A percentile compares a stretch with the other conserved stretches of the same genome.
These are phyloP conservation scores for Typha latifolia DNA, from an alignment of 176 grass and related monocot species.

Conservation along the genomic window DNA sequence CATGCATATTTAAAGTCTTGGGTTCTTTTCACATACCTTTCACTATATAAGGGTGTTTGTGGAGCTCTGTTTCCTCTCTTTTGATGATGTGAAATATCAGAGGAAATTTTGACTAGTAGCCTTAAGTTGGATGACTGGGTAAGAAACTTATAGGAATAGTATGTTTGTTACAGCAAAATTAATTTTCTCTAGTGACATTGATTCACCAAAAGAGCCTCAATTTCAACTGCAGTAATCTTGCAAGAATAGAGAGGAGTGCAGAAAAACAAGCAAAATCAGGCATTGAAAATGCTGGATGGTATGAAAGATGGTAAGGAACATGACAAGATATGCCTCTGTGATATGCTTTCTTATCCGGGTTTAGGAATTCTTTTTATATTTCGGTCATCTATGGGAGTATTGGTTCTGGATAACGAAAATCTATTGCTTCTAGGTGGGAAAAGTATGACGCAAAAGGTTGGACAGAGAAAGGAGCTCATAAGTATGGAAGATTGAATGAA, in stretches of 20 bases:
- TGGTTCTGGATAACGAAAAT: not conserved
- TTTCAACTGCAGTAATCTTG: conserved; percentile 60
- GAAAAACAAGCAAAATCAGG: conserved; percentile 95
- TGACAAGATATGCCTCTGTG: not conserved
- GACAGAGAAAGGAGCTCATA: conserved; percentile 96
- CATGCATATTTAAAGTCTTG: too few species aligned
- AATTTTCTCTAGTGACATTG: too few species aligned
- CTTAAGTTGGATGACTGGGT: too few species aligned
- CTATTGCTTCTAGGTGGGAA: conserved; percentile 69
- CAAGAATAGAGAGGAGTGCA: conserved; percentile 88
- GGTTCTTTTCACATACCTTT: too few species aligned
- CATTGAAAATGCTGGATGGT: conserved; percentile 89
- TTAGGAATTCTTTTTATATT: conserved; percentile 9
- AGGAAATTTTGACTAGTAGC: too few species aligned
- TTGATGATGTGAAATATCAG: too few species aligned
- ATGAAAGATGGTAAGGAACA: conserved; percentile 83
- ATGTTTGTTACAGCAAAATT: too few species aligned
- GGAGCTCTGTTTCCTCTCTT: too few species aligned
- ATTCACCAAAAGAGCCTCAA: not conserved
- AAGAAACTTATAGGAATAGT: too few species aligned
- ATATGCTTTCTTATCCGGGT: not conserved
- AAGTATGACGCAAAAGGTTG: conserved; percentile 98
- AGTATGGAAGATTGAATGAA: conserved; percentile 88
- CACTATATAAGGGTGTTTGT: too few species aligned
- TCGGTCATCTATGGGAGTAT: too few species aligned